phyloP scores from a whole-genome alignment of 441 rosid species.

The Populus trichocarpa region DNA sequence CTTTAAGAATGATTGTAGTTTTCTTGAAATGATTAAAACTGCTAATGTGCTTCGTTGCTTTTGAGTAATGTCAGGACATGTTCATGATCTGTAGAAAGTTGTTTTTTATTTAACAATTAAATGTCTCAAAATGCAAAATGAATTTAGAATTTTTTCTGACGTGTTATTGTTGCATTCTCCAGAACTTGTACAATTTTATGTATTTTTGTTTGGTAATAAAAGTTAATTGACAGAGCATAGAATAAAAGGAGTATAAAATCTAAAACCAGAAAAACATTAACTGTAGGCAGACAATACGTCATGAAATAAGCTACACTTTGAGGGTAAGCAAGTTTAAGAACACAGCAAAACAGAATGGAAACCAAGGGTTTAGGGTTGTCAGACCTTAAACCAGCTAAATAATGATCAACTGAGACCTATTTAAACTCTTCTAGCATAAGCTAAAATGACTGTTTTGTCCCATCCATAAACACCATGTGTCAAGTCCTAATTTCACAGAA shows the following conservation, averaged over 20 bases:
- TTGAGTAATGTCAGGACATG: neutral
- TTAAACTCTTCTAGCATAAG: neutral
- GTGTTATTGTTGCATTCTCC: neutral
- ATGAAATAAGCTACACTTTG: neutral
- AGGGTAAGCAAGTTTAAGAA: neutral
- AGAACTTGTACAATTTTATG: neutral
- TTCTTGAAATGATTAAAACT: neutral
- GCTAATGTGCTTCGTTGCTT: neutral
- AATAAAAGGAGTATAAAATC: neutral
- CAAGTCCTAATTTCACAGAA: neutral
- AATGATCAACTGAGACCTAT: neutral
- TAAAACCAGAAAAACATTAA: no score
- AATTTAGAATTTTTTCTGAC: neutral
- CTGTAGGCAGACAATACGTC: neutral
- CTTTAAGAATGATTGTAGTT: neutral
- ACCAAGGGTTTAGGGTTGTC: neutral
- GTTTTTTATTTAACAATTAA: no score
- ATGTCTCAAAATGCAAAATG: neutral
- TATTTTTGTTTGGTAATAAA: no score
- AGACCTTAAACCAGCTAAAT: neutral
- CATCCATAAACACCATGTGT: neutral
- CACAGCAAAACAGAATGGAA: neutral
- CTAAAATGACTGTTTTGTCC: neutral
- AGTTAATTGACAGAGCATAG: neutral
- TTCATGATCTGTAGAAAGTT: neutral